phyloP scores from a whole-genome alignment of 1,284 basidiomycete genomes.

The Mycosarcoma mackinlayi region DNA sequence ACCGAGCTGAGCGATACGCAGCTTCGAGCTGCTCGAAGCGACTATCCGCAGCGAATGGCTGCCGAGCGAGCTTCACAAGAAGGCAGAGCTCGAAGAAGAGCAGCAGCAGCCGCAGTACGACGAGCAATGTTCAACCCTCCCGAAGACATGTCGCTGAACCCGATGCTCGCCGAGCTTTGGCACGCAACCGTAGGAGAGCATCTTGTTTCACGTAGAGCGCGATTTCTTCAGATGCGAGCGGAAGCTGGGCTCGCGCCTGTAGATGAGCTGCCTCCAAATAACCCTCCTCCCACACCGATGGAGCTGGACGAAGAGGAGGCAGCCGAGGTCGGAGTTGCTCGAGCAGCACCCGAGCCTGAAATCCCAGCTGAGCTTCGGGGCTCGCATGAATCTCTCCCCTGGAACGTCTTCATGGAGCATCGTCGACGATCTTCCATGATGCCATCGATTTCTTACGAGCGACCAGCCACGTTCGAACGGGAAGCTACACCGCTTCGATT shows the following conservation, averaged over 20 bases:
- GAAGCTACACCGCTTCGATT: slow-evolving; percentile 28
- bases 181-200: slow-evolving; percentile 24
- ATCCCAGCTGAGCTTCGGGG: slow-evolving; percentile 30
- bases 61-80: slow-evolving; percentile 1
- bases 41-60: slow-evolving; percentile 34
- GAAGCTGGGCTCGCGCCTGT: slow-evolving; percentile 12
- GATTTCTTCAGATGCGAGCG: slow-evolving; percentile 8
- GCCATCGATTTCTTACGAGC: slow-evolving; percentile 37
- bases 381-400: slow-evolving; percentile 34
- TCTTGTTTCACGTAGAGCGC: slow-evolving; percentile 13
- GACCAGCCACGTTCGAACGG: slow-evolving; percentile 21
- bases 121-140: slow-evolving; percentile 27
- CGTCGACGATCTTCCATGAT: slow-evolving; percentile 43
- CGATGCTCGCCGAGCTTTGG: slow-evolving; percentile 31
- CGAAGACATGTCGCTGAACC: slow-evolving; percentile 16
- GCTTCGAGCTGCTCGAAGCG: slow-evolving; percentile 11
- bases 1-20: slow-evolving; percentile 32
- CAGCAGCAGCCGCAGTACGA: slow-evolving; percentile 3
- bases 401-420: slow-evolving; percentile 42
- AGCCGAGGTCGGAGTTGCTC: slow-evolving; percentile 29
- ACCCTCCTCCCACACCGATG: slow-evolving; percentile 31
- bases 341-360: slow-evolving; percentile 16
- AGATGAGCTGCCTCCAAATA: slow-evolving; percentile 9
- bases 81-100: not conserved
- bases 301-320: slow-evolving; percentile 12